Base-by-base conservation (phyloP, 305 asterid genomes). In the Nicotiana rustica region DNA sequence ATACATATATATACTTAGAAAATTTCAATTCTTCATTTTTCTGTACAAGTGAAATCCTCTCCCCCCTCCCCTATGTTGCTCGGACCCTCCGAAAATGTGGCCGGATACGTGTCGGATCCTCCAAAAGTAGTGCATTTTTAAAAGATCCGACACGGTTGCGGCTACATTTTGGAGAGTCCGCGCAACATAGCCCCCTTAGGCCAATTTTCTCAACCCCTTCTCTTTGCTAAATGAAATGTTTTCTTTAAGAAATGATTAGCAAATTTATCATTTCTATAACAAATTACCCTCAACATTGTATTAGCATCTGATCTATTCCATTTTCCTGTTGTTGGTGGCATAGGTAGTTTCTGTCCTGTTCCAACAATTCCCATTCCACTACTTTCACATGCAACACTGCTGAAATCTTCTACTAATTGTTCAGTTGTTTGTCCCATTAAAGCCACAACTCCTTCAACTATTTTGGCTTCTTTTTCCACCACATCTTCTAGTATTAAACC, bases 241-340 rank as follows among this genome's bases (percentile, higher is more conserved):
- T 85, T 90, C 92, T 93, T 95, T 35, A 95, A 80, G 82, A 95
- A 95, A 38, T 75, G 80, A 82, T 92, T 92, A 0, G 97, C 94
- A 6, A 86, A 88, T 41, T 85, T 85, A 87, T 95, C 98, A 66
- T 93, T 91, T 83, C 98, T 88, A 44, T 95, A 88, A 79, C 97
- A 92, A 25, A 95, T 86, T 13, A 93, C 94, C 88, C 98, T 91
- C 84, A 95, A 81, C 56, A 95, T 87, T 1, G 97, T 95, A 61
- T 93, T 95, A 3, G 98, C 93, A 82, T 95, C 98, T 1, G 97
- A 56, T 64, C 93, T 85, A n/a, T 90, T 89, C 97, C 98, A 95
- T 81, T 79, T 87, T 31, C 97, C 98, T 0, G 97, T 95, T 7
- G 97, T 95, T 0, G 94, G 97, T 4, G 97, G 98, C 95, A 93